Evolutionary conservation across 1,284 basidiomycete species (phyloP).

Genomic region (Papiliotrema fonsecae): DNA sequence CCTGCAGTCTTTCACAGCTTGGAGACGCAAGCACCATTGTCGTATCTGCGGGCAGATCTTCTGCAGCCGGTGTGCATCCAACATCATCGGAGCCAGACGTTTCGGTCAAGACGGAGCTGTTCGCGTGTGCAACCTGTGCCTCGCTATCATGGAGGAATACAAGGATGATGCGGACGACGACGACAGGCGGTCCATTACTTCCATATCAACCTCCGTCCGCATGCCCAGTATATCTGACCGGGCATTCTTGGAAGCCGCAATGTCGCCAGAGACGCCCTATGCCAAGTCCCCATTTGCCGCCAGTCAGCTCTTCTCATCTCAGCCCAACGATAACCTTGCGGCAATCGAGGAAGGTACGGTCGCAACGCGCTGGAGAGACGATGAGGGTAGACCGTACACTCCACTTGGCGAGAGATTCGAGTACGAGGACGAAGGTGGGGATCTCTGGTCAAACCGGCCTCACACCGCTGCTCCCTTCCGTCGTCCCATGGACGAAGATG

Average conservation of each 20-base stretch:
- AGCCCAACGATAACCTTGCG: conserved; percentile 36
- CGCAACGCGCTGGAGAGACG: conserved; percentile 23
- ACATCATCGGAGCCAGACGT: conserved; percentile 89
- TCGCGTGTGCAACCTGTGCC: conserved; percentile 88
- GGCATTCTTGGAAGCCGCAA: conserved; percentile 43
- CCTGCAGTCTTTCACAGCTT: conserved; percentile 77
- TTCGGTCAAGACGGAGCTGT: conserved; percentile 91
- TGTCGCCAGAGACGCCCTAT: conserved; percentile 40
- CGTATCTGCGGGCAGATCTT: conserved; percentile 88
- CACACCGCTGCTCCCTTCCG: conserved; percentile 69
- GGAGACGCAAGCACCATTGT: conserved; percentile 92
- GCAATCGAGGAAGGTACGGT: conserved; percentile 42
- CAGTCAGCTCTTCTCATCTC: conserved; percentile 64
- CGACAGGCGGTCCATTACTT: conserved; percentile 41
- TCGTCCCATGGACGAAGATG: conserved; percentile 61
- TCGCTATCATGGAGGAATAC: conserved; percentile 77
- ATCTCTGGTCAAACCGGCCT: conserved; percentile 50
- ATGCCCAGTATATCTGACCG: conserved; percentile 26
- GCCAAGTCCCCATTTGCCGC: conserved; percentile 81
- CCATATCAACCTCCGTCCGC: conserved; percentile 31
- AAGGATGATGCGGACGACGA: conserved; percentile 58
- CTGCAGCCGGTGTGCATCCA: conserved; percentile 91
- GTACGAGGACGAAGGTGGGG: conserved; percentile 41
- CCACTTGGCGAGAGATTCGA: conserved; percentile 30
- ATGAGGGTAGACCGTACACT: conserved; percentile 29